These are phyloP conservation scores for Curvularia verruculosa DNA, from an alignment of 2,329 filamentous ascomycete species.

Conservation along the genomic window DNA sequence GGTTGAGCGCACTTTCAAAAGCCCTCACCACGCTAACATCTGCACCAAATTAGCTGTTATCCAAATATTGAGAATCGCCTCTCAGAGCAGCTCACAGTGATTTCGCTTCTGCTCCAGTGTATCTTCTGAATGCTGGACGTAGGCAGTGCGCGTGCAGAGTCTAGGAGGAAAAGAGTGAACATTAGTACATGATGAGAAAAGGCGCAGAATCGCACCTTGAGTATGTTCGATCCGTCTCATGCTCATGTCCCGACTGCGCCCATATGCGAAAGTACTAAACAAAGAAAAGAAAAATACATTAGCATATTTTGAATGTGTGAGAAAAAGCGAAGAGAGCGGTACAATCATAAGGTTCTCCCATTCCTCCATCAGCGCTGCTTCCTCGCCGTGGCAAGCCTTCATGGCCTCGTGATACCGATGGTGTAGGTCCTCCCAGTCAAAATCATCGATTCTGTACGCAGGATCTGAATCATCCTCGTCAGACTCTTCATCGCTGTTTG, in stretches of 20 bases:
- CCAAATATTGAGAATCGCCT: not conserved
- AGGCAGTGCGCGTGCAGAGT: conserved; percentile 77
- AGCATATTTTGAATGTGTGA: conserved; percentile 7
- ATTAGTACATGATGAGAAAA: not conserved
- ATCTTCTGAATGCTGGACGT: conserved; percentile 76
- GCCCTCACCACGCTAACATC: conserved; percentile 56
- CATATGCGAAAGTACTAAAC: conserved; percentile 77
- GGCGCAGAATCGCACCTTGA: conserved; percentile 64
- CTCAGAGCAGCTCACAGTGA: conserved; percentile 69
- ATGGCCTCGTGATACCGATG: conserved; percentile 71
- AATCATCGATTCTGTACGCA: conserved; percentile 55
- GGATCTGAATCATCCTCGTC: conserved; percentile 36
- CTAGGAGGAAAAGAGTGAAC: conserved; percentile 51
- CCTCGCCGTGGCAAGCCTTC: conserved; percentile 65
- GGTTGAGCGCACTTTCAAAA: conserved; percentile 57
- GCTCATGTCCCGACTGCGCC: conserved; percentile 72
- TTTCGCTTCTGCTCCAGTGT: conserved; percentile 74
- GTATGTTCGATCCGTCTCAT: conserved; percentile 77
- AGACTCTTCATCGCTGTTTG: conserved; percentile 11
- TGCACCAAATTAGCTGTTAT: conserved; percentile 23
- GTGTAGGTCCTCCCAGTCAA: conserved; percentile 82
- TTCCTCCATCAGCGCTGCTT: conserved; percentile 69
- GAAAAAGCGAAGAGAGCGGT: conserved; percentile 11
- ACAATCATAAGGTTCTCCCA: conserved; percentile 60
- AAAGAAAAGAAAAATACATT: conserved; percentile 2